Percentiles rank a stretch among this genome's conserved stretches.
These are phyloP conservation scores for Brassica nigra DNA, from an alignment of 345 rosid species.

Conservation along the genomic window DNA sequence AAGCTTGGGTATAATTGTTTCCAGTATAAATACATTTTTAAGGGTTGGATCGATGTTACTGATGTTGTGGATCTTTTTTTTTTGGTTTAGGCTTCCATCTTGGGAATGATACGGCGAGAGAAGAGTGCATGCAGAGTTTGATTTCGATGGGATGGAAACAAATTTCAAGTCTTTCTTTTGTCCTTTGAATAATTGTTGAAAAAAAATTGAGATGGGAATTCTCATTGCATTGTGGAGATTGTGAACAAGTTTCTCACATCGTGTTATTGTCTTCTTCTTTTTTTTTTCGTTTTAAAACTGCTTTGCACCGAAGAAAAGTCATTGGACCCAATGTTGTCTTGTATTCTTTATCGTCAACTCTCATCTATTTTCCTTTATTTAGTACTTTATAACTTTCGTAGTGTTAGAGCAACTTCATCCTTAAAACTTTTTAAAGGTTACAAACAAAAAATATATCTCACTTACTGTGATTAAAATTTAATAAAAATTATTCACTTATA, in stretches of 20 bases:
- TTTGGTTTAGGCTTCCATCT: slow-evolving; percentile 24
- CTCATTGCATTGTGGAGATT: background rate
- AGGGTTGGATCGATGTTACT: background rate
- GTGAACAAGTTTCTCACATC: slow-evolving; percentile 5
- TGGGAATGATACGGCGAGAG: slow-evolving; percentile 14
- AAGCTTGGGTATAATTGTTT: slow-evolving; percentile 59
- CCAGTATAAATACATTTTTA: background rate
- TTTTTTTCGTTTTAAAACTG: background rate
- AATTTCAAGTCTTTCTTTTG: slow-evolving; percentile 15
- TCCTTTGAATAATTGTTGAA: slow-evolving; percentile 18
- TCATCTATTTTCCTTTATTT: no score
- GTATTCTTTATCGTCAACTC: no score
- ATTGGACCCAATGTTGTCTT: background rate
- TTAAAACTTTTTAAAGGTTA: no score
- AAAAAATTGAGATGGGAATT: background rate
- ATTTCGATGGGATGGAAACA: background rate
- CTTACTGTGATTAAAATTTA: no score
- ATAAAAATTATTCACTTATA: no score
- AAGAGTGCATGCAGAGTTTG: background rate
- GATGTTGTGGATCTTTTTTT: background rate
- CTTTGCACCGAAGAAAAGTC: background rate
- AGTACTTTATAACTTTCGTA: no score
- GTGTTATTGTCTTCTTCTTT: background rate
- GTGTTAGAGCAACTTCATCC: no score
- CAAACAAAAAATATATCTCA: no score